Conservation (phyloP, 495 filamentous ascomycete species). For the Xylaria longipes region DNA sequence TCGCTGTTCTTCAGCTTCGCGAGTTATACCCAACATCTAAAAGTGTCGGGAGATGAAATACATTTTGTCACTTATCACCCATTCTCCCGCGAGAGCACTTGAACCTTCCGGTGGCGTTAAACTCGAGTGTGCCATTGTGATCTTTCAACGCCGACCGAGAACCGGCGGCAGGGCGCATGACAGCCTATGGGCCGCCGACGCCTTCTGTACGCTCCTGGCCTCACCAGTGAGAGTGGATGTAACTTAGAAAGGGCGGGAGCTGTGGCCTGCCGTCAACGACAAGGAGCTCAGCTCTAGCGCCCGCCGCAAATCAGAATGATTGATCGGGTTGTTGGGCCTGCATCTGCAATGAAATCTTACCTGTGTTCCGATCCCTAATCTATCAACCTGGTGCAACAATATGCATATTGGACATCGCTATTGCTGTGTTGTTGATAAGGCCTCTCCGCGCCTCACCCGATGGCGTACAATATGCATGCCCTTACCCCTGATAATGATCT, state of each 20-base stretch:
- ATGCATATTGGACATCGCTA: background rate
- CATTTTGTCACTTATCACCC: background rate
- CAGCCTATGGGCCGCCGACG: background rate
- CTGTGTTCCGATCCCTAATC: constrained; percentile 20
- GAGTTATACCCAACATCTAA: background rate
- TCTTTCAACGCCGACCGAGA: constrained; percentile 24
- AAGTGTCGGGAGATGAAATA: background rate
- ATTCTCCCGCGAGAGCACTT: background rate
- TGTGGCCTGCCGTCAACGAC: constrained; percentile 12
- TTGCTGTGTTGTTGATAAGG: constrained; percentile 8
- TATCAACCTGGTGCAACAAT: constrained; percentile 2
- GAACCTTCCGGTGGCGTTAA: constrained; percentile 3
- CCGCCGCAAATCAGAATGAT: constrained; percentile 25
- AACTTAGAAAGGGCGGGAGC: background rate
- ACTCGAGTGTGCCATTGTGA: background rate
- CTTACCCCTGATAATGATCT: constrained; percentile 11
- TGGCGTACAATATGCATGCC: constrained; percentile 11
- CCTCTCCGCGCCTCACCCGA: constrained; percentile 23
- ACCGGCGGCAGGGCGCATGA: constrained; percentile 22
- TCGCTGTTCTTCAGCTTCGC: background rate
- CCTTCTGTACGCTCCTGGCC: background rate
- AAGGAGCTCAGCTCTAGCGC: constrained; percentile 19
- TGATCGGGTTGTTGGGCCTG: constrained; percentile 21
- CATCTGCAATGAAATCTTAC: constrained; percentile 28
- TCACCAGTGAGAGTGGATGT: constrained; percentile 10